Base-by-base conservation (phyloP, 176 grass and related monocot species). In the Juncus effusus region DNA sequence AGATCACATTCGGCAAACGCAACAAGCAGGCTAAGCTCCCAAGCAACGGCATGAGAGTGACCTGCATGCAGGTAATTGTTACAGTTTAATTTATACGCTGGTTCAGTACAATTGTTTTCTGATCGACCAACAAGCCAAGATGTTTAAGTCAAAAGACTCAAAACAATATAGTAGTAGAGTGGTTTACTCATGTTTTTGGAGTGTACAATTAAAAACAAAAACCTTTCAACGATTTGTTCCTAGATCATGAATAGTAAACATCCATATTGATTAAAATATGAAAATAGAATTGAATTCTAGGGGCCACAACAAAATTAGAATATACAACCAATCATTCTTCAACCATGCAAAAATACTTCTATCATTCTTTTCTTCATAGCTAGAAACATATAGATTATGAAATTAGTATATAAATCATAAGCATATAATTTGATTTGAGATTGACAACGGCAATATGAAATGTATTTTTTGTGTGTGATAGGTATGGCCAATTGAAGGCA, bases 11-110 rank as follows among this genome's bases (percentile, higher is more conserved):
- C 1, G 73, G 56, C 42, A 74, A 7, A 42, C 78, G 11, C 61
- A 12, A 35, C 14, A 68, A 75, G 63, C 36, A 83, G 10, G 65
- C 74, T 54, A 75, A 4, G 19, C 67, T 81, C 52, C 71, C 64
- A 56, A 84, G 75, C 90, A 95, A 84, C 59, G 74, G 81, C 3
- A 81, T 84, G 35, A 77, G 74, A 75, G 82, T 95, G 47, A 49
- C 28, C 62, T 95, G 90, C 86, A 95, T 95, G 83, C 80, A 95
- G 86, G 90, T 84, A 47, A 5, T 47, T 47, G 4, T 9, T 47
- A 47, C 9, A 47, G 44, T 6, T 47, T 47, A 47, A 47, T 47
- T 16, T 61, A 63, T 19, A 16, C 60, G 36, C 4, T 60, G 4
- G 10, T 60, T 28, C 15, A 5, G 10, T 12, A 16, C 9, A 47